A percentile compares a stretch with the other conserved stretches of the same genome.
Evolutionary conservation across 345 rosid genomes (phyloP).

Genomic region (Limnanthes douglasii): DNA sequence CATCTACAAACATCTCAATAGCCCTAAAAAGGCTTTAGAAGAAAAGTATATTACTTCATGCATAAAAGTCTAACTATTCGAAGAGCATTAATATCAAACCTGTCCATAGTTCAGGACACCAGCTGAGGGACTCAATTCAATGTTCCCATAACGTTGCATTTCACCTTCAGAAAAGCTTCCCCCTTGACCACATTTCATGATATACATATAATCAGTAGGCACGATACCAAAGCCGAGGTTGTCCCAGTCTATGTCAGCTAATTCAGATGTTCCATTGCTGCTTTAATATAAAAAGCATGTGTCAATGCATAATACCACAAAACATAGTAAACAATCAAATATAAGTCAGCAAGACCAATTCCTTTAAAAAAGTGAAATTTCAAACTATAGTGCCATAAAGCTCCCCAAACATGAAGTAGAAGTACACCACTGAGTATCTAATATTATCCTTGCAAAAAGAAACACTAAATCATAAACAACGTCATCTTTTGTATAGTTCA

Average conservation of each 20-base stretch:
- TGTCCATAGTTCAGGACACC: slow-evolving; percentile 92
- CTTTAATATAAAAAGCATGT: slow-evolving; percentile 1
- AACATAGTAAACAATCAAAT: background rate
- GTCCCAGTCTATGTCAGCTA: slow-evolving; percentile 80
- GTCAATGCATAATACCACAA: background rate
- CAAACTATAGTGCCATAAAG: too few relatives aligned
- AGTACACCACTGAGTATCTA: too few relatives aligned
- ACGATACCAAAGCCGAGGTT: slow-evolving; percentile 59
- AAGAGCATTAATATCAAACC: too few relatives aligned
- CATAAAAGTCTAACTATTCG: too few relatives aligned
- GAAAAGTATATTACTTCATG: too few relatives aligned
- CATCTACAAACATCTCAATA: background rate
- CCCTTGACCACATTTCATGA: slow-evolving; percentile 42
- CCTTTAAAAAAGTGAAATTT: too few relatives aligned
- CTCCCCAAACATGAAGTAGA: too few relatives aligned
- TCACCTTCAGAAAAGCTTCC: slow-evolving; percentile 56
- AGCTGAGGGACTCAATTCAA: slow-evolving; percentile 77
- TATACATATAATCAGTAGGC: slow-evolving; percentile 79
- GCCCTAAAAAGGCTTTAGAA: background rate
- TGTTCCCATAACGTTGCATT: slow-evolving; percentile 70
- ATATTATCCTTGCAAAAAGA: too few relatives aligned
- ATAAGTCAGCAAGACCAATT: background rate
- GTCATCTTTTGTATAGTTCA: too few relatives aligned
- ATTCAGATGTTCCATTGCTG: slow-evolving; percentile 25
- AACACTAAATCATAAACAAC: too few relatives aligned